These are phyloP conservation scores for Quercus variabilis DNA, from an alignment of 306 rosid genomes.

Conservation along the genomic window DNA sequence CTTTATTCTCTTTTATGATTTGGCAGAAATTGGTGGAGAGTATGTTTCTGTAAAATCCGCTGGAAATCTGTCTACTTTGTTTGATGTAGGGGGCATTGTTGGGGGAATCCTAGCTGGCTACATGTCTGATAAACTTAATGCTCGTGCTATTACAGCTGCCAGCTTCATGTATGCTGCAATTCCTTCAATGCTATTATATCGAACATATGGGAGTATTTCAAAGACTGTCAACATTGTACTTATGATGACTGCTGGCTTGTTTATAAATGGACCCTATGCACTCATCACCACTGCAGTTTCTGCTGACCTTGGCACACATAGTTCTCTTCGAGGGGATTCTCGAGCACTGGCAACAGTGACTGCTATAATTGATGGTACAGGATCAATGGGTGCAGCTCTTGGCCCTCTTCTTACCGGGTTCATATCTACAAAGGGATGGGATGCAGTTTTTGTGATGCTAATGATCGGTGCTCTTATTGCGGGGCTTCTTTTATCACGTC, in stretches of 20 bases:
- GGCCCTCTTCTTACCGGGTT: constrained; percentile 90
- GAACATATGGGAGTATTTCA: constrained; percentile 54
- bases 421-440: constrained; percentile 66
- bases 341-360: constrained; percentile 88
- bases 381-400: constrained; percentile 79
- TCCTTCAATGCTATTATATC: constrained; percentile 61
- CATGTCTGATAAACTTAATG: constrained; percentile 73
- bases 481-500: constrained; percentile 59
- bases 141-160: constrained; percentile 77
- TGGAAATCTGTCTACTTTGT: constrained; percentile 78
- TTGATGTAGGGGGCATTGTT: constrained; percentile 77
- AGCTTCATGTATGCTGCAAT: constrained; percentile 76
- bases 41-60: constrained; percentile 69
- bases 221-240: constrained; percentile 51
- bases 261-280: constrained; percentile 83
- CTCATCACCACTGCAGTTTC: constrained; percentile 91
- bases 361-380: constrained; percentile 86
- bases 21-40: constrained; percentile 76
- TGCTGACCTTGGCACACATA: constrained; percentile 81
- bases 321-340: constrained; percentile 70
- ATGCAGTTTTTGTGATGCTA: constrained; percentile 65
- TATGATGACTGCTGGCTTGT: constrained; percentile 73
- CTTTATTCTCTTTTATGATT: constrained; percentile 9
- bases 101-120: constrained; percentile 89
- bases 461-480: constrained; percentile 63